Percentiles rank a stretch among this genome's conserved stretches.
Evolutionary conservation across 768 basidiomycete species (phyloP).

Genomic region (Coprinopsis cinerea): DNA sequence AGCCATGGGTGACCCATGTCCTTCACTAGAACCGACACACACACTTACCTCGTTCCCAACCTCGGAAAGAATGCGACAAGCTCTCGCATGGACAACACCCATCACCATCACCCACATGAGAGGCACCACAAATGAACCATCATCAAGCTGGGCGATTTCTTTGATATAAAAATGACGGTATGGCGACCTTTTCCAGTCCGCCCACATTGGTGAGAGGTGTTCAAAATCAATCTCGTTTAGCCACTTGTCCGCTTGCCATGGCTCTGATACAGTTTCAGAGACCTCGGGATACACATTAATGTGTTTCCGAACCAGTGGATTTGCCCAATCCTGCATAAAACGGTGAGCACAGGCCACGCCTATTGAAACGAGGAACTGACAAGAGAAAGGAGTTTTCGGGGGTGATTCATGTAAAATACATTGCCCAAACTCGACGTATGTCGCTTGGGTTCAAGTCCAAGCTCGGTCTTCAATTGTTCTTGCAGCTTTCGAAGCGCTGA

Average conservation of each 20-base stretch:
- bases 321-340: constrained; percentile 20
- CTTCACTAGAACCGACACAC: too few species aligned
- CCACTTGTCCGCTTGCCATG: constrained; percentile 25
- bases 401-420: constrained; percentile 9
- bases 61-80: constrained; percentile 13
- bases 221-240: constrained; percentile 14
- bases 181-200: constrained; percentile 15
- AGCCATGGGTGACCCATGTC: too few species aligned
- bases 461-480: neutral
- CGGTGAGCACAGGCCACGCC: neutral
- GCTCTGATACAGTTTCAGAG: constrained; percentile 14
- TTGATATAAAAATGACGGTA: constrained; percentile 21
- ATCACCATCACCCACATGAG: constrained; percentile 16
- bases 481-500: constrained; percentile 9
- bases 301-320: constrained; percentile 18
- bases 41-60: constrained; percentile 8
- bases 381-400: constrained; percentile 2
- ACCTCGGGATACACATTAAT: constrained; percentile 24
- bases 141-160: constrained; percentile 16
- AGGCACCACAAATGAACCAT: constrained; percentile 16
- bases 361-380: constrained; percentile 2
- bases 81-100: constrained; percentile 9
- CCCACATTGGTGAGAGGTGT: constrained; percentile 24
- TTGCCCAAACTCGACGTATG: constrained; percentile 8
- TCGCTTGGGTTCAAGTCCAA: neutral